Base-by-base conservation (phyloP, 2,329 filamentous ascomycete species). In the Harringtonia aguacate region DNA sequence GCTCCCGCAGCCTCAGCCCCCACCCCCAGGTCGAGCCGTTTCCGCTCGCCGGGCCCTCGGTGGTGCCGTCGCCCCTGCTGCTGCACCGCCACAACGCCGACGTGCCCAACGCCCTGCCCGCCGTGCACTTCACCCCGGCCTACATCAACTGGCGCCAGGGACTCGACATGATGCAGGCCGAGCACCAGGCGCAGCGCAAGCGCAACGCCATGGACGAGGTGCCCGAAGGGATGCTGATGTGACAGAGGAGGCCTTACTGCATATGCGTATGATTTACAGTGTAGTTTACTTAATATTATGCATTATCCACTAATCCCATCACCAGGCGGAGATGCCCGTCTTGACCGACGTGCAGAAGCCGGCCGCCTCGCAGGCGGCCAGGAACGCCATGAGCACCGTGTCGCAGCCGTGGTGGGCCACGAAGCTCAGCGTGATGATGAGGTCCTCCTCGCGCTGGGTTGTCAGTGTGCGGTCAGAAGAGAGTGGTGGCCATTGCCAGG, bases 171-270 rank as follows among this genome's bases (percentile, higher is more conserved):
- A 10, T 48, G 15, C 36, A 36, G n/a, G 43, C 40, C 9, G 46
- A 48, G 39, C 40, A 45, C 36, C 43, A 33, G 13, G 46, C 43
- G 1, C 46, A 48, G 43, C 37, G 29, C 14, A 36, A 43, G 28
- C 44, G 34, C 2, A 46, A 35, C 29, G 24, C 15, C 17, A 15
- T 18, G 15, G 24, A 22, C 1, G 36, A 38, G 6, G n/a, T 38
- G 7, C 36, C 36, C 6, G 13, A 12, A 9, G 36, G 24, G 7
- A 38, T 38, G 36, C 5, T 4, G 8, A 22, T 24, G 21, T 36
- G 21, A 36, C 7, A n/a, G n/a, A n/a, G n/a, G n/a, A n/a, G n/a
- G n/a, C n/a, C n/a, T n/a, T n/a, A n/a, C n/a, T n/a, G n/a, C n/a
- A n/a, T n/a, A n/a, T n/a, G n/a, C n/a, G n/a, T n/a, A n/a, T n/a